Evolutionary conservation across 2,329 filamentous ascomycete species (phyloP), one percentile per base, ranked within the genome.

Genomic region (Periconia macrospinosa): DNA sequence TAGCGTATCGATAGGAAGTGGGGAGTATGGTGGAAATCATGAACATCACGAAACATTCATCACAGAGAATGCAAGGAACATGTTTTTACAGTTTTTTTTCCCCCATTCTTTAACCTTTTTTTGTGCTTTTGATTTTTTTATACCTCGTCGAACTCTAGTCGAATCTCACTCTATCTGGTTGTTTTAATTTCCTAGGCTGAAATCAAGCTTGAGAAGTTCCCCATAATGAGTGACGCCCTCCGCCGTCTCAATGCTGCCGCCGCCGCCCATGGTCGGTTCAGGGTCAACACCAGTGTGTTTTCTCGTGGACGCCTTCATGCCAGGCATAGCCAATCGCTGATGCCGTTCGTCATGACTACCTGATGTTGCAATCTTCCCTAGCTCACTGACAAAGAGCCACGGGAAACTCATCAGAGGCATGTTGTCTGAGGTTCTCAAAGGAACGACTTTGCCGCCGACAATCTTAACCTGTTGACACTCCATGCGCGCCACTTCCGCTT

Each of bases 391-490:
- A 59, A 97, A 96, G 1, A 97, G 78, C 94, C 94, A 99, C 0
- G 94, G 93, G 63, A 97, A 97, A 54, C 88, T 94, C 63, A 97
- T 94, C 9, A 97, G 78, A 0, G 94, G 93, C 80, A 92, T 88
- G 2, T 77, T 89, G 11, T 73, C 75, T 66, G 75, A 74, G 18
- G 67, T 69, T 19, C 74, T 69, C 13, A 68, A 41, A 6, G 72
- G 73, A 7, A 77, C 63, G n/a, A 66, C 62, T 30, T 67, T 59
- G 1, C 75, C 76, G 15, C 70, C 78, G 7, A 73, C 73, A 2
- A 72, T 63, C 56, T 72, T 75, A 1, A 63, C 74, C n/a, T 69
- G 52, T 2, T 71, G 69, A 35, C 77, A 77, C 61, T 86, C 82
- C 18, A 77, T 72, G 5, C 88, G 71, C 0, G 87, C 87, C 27